Evolutionary conservation across 805 yeast genomes (phyloP).

Genomic region (Lipomyces spencermartinsiae): DNA sequence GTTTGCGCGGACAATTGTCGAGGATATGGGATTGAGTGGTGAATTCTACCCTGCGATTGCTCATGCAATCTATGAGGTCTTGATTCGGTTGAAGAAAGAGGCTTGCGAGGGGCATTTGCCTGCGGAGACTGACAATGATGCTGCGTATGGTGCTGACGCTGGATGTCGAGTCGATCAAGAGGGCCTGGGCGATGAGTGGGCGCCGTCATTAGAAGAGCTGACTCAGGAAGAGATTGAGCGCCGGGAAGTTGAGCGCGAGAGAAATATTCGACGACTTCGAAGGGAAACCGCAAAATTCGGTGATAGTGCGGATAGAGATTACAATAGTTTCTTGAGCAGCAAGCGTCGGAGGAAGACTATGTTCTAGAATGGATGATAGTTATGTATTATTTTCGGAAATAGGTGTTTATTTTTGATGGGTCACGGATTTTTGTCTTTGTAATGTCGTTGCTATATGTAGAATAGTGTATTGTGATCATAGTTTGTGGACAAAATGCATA

Average conservation of each 20-base stretch:
- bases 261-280: conserved; percentile 88
- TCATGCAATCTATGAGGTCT: conserved; percentile 80
- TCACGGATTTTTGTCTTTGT: background rate
- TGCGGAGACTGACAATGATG: conserved; percentile 59
- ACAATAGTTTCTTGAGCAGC: conserved; percentile 21
- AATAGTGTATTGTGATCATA: background rate
- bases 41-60: conserved; percentile 92
- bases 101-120: conserved; percentile 71
- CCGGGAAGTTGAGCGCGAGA: conserved; percentile 92
- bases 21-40: conserved; percentile 80
- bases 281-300: conserved; percentile 84
- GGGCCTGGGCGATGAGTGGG: conserved; percentile 81
- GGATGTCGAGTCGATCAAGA: conserved; percentile 78
- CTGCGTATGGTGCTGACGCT: conserved; percentile 65
- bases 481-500: background rate
- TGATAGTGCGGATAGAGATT: conserved; percentile 51
- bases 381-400: conserved; percentile 3
- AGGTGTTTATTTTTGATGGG: background rate
- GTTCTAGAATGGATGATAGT: conserved; percentile 15
- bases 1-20: conserved; percentile 81
- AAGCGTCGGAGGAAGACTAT: conserved; percentile 34
- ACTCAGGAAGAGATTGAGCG: conserved; percentile 93
- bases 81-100: conserved; percentile 78
- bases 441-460: background rate
- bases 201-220: conserved; percentile 83